A percentile compares a stretch with the other conserved stretches of the same genome.
These are phyloP conservation scores for Leccinellum rugosiceps DNA, from an alignment of 768 basidiomycete species.

Conservation along the genomic window DNA sequence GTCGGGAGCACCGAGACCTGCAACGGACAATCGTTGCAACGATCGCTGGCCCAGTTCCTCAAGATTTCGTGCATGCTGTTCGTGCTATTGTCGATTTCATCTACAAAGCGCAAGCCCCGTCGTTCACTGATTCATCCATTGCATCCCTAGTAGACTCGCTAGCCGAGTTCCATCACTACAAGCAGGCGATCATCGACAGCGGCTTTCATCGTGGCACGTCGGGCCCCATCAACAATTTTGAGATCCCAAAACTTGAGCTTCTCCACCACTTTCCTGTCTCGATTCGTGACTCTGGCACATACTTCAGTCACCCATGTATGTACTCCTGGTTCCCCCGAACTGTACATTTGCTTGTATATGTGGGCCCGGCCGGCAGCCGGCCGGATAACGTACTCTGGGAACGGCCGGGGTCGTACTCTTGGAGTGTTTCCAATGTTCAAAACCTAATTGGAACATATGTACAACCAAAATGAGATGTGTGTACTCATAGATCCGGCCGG, in stretches of 20 bases:
- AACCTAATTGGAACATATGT: too few species aligned
- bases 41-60: background rate
- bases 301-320: too few species aligned
- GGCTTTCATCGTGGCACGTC: background rate
- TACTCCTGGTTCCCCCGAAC: too few species aligned
- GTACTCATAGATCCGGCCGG: too few species aligned
- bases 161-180: slow-evolving; percentile 12
- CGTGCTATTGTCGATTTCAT: slow-evolving; percentile 24
- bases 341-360: too few species aligned
- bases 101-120: slow-evolving; percentile 20
- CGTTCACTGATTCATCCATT: slow-evolving; percentile 12
- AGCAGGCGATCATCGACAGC: slow-evolving; percentile 11
- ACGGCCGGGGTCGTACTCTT: too few species aligned
- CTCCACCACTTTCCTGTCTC: slow-evolving; percentile 9
- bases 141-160: background rate
- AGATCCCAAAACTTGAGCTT: slow-evolving; percentile 21
- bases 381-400: too few species aligned
- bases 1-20: slow-evolving; percentile 37
- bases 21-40: slow-evolving; percentile 32
- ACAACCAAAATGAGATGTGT: too few species aligned
- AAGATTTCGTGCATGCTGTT: slow-evolving; percentile 1
- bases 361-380: too few species aligned
- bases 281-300: slow-evolving; percentile 16
- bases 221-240: slow-evolving; percentile 14
- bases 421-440: too few species aligned